A percentile compares a stretch with the other conserved stretches of the same genome.
These are phyloP conservation scores for Physaria fendleri DNA, from an alignment of 345 rosid genomes.

Conservation along the genomic window DNA sequence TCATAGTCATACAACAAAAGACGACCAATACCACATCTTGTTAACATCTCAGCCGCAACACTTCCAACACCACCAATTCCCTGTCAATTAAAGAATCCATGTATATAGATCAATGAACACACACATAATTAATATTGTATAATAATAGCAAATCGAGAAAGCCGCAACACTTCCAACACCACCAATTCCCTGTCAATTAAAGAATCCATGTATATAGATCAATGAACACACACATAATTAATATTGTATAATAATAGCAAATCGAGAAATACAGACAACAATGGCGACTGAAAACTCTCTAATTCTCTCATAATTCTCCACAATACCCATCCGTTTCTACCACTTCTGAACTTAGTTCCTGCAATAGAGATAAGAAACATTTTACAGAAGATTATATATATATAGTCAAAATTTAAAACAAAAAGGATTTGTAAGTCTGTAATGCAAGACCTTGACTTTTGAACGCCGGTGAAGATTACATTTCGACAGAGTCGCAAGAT, in stretches of 20 bases:
- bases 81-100: slow-evolving; percentile 38
- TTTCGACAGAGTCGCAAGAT: slow-evolving; percentile 45
- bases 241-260: slow-evolving; percentile 6
- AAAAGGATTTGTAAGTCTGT: not conserved
- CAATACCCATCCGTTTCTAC: slow-evolving; percentile 97
- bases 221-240: slow-evolving; percentile 5
- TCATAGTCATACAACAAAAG: slow-evolving; percentile 95
- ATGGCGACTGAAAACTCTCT: slow-evolving; percentile 91
- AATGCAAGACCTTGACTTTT: slow-evolving; percentile 59
- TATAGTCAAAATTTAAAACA: not conserved
- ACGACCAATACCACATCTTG: slow-evolving; percentile 95
- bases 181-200: slow-evolving; percentile 81
- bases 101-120: not conserved
- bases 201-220: not conserved
- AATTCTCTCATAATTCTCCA: slow-evolving; percentile 78
- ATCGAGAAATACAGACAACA: slow-evolving; percentile 69
- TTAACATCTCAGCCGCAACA: slow-evolving; percentile 99
- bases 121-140: not conserved
- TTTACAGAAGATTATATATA: not conserved
- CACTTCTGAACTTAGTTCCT: slow-evolving; percentile 97
- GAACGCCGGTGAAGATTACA: slow-evolving; percentile 52
- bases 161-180: slow-evolving; percentile 99
- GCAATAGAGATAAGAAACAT: slow-evolving; percentile 14
- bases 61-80: slow-evolving; percentile 99
- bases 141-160: too few species aligned